Conservation (phyloP, 768 basidiomycete genomes). For the Fomitopsis pulvina region DNA sequence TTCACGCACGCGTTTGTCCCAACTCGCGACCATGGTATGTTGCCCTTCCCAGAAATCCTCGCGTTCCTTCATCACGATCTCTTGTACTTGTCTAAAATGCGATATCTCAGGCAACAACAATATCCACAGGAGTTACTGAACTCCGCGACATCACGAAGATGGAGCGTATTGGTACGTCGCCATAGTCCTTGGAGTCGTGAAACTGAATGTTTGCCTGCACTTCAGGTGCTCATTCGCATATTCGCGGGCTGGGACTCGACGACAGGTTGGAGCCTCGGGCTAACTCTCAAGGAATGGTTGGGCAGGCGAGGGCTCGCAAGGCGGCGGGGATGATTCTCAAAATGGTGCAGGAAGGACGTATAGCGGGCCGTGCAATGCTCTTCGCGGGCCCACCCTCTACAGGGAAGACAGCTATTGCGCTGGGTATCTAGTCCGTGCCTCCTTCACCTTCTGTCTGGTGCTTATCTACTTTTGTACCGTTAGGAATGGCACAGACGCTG, state of each 20-base stretch:
- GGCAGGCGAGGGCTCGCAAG: conserved; percentile 92
- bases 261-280: conserved; percentile 84
- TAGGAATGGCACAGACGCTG: conserved; percentile 94
- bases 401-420: conserved; percentile 96
- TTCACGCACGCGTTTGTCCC: conserved; percentile 26
- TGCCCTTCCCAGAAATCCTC: not conserved
- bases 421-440: conserved; percentile 46
- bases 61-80: not conserved
- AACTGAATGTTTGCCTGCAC: not conserved
- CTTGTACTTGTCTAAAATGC: not conserved
- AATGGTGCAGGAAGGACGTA: conserved; percentile 95
- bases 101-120: conserved; percentile 52
- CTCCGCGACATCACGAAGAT: conserved; percentile 86
- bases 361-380: conserved; percentile 92
- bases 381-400: conserved; percentile 97
- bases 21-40: conserved; percentile 22
- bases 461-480: not conserved
- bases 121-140: conserved; percentile 71
- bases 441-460: not conserved
- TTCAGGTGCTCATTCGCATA: conserved; percentile 89
- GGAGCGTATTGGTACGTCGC: conserved; percentile 73
- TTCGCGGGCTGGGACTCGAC: conserved; percentile 91
- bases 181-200: not conserved
- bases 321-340: conserved; percentile 96
- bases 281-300: conserved; percentile 94